Base-by-base conservation (phyloP, 192 early-diverging fungal genomes). In the Gaertneriomyces semiglobifer region DNA sequence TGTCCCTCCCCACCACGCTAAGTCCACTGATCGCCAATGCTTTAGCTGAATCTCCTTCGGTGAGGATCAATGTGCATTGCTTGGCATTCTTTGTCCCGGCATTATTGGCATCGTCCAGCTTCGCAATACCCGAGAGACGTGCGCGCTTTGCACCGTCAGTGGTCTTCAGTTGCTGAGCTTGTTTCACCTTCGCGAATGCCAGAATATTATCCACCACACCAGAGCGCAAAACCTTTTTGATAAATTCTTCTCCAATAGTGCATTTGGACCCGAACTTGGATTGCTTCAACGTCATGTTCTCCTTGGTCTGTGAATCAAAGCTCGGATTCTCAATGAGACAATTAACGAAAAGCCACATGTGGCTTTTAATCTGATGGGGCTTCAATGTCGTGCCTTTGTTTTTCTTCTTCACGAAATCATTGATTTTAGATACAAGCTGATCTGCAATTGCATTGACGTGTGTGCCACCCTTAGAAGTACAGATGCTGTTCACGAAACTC, bases 281-380 rank as follows among this genome's bases (percentile, higher is more conserved):
- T 12, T 65, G 43, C 53, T 88, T 85, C 55, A 95, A 74, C 11
- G 93, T 99, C 86, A 99, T 81, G 62, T 81, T 94, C 68, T 96
- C 95, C 73, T 99, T 97, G n/a, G 94, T 99, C 74, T 99, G 96
- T 38, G 93, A 95, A 74, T 97, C 93, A 75, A 99, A 99, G 12
- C 89, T 79, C 7, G 95, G 93, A 62, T 97, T 99, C 62, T 90
- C 92, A 58, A 99, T 95, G 59, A 88, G 66, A 72, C 86, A 88
- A 76, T 99, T 99, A 71, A 99, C 79, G 82, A 95, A 99, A 8
- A 99, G 61, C 80, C 86, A 92, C 75, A 99, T 86, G 68, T 98
- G 91, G 54, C 78, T 90, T 69, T 93, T 94, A 74, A 92, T 86
- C 74, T 93, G 88, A 75, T 84, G 83, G 18, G 90, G 86, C 79